Base-by-base conservation (phyloP, 345 rosid species). In the Geranium rotundifolium region DNA sequence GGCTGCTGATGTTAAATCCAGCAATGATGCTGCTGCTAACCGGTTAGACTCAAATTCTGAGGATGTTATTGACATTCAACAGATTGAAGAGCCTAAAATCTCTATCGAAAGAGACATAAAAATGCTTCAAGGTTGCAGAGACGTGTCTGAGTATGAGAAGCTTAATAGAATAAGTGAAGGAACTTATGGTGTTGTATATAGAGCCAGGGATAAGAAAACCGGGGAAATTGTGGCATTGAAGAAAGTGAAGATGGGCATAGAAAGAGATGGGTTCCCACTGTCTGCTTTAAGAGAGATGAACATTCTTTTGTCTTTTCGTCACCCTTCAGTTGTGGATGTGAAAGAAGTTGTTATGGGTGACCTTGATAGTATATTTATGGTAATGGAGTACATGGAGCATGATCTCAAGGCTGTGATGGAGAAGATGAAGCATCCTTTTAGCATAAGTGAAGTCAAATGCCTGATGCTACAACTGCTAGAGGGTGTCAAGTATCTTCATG, bases 341-440 rank as follows among this genome's bases (percentile, higher is more conserved):
- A 81, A 83, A 79, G 96, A 87, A 76, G 96, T 92, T 41, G 95
- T 79, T 56, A 84, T 87, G 73, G 93, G 76, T 67, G 81, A 80
- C 29, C 77, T 57, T 41, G 79, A 85, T 64, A 77, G 73, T 69
- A 82, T 92, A 72, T 92, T 72, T 69, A 84, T 89, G 95, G 98
- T 84, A 37, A 92, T 91, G 98, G 98, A 92, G 69, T 84, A 80
- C 76, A 81, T 89, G 80, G 93, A 92, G 66, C 92, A 92, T 39
- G 96, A 92, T 71, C 79, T 89, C 16, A 85, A 79, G 79, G 84
- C 80, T 34, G 54, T 89, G 62, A 82, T 87, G 88, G 87, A 81
- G 39, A 65, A 65, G 34, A 87, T 73, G 88, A 87, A 89, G 69
- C 83, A 71, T 49, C 85, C 89, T 34, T 89, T 89, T 39, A 89